phyloP scores from a whole-genome alignment of 2,329 filamentous ascomycete species.

The Aphanoascus verrucosus region DNA sequence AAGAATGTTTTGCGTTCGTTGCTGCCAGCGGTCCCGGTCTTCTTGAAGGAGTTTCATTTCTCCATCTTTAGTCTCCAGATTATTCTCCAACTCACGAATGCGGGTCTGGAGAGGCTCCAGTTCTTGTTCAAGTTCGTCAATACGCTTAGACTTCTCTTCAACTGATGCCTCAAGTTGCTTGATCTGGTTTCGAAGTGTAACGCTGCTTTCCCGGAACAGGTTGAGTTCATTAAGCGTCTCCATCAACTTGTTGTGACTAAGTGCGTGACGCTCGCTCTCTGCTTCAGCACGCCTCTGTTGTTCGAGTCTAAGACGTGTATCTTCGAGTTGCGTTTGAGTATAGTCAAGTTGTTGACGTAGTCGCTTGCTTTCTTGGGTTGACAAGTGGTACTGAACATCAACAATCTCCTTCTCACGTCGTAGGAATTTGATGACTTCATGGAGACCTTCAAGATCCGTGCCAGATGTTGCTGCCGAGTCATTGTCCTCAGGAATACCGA shows the following conservation, averaged over 20 bases:
- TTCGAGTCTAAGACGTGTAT: conserved; percentile 75
- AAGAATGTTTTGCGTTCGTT: conserved; percentile 88
- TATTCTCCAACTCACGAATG: conserved; percentile 71
- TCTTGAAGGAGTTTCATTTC: conserved; percentile 82
- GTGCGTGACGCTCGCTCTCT: conserved; percentile 60
- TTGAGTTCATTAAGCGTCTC: conserved; percentile 93
- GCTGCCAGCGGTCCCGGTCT: conserved; percentile 89
- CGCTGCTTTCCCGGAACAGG: conserved; percentile 87
- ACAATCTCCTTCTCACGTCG: conserved; percentile 95
- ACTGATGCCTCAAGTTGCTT: conserved; percentile 67
- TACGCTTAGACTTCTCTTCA: conserved; percentile 59
- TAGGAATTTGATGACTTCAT: conserved; percentile 83
- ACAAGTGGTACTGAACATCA: conserved; percentile 89
- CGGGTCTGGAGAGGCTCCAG: conserved; percentile 73
- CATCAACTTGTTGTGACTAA: conserved; percentile 82
- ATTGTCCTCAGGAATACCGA: conserved; percentile 43
- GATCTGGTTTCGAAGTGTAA: conserved; percentile 77
- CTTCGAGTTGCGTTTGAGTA: conserved; percentile 75
- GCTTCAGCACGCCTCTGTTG: conserved; percentile 71
- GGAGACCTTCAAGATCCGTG: conserved; percentile 60
- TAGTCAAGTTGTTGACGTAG: conserved; percentile 85
- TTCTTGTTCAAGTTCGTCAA: conserved; percentile 62
- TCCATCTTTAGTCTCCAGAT: conserved; percentile 69
- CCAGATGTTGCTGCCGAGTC: conserved; percentile 41
- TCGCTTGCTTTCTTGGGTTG: conserved; percentile 75